A percentile compares a stretch with the other conserved stretches of the same genome.
Conservation (phyloP, 305 asterid species). For the Petunia hybrid region DNA sequence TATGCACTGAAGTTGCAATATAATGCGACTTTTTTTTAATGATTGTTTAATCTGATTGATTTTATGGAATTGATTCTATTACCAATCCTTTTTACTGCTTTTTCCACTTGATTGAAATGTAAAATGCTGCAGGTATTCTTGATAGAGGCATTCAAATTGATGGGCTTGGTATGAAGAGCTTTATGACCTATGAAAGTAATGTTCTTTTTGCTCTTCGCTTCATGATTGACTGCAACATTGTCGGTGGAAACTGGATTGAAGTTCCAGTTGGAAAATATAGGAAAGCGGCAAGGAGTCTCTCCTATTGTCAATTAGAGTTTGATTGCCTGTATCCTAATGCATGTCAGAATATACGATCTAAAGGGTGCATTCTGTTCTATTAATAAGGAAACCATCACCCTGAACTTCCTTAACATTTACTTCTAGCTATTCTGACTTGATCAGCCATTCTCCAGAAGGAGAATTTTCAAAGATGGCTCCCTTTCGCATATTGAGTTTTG, state of each 20-base stretch:
- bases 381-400: constrained; percentile 11
- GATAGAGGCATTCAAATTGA: constrained; percentile 95
- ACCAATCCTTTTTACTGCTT: constrained; percentile 10
- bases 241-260: constrained; percentile 99
- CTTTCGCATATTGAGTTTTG: constrained; percentile 96
- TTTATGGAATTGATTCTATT: constrained; percentile 24
- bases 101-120: constrained; percentile 22
- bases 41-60: constrained; percentile 25
- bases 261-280: constrained; percentile 84
- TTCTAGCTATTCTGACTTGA: constrained; percentile 75
- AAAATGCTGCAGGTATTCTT: constrained; percentile 75
- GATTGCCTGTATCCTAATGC: constrained; percentile 93
- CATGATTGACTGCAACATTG: constrained; percentile 94
- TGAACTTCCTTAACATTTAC: constrained; percentile 49
- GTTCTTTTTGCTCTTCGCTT: constrained; percentile 97
- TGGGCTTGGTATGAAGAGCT: constrained; percentile 84
- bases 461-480: constrained; percentile 99
- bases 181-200: constrained; percentile 95
- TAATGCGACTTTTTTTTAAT: not conserved
- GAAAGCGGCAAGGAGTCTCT: constrained; percentile 62
- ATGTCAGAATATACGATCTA: constrained; percentile 32
- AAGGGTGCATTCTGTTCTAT: constrained; percentile 20
- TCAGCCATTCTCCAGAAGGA: constrained; percentile 96
- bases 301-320: constrained; percentile 89
- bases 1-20: not conserved